Base-by-base conservation (phyloP, 495 filamentous ascomycete genomes). In the Annulohypoxylon moriforme region DNA sequence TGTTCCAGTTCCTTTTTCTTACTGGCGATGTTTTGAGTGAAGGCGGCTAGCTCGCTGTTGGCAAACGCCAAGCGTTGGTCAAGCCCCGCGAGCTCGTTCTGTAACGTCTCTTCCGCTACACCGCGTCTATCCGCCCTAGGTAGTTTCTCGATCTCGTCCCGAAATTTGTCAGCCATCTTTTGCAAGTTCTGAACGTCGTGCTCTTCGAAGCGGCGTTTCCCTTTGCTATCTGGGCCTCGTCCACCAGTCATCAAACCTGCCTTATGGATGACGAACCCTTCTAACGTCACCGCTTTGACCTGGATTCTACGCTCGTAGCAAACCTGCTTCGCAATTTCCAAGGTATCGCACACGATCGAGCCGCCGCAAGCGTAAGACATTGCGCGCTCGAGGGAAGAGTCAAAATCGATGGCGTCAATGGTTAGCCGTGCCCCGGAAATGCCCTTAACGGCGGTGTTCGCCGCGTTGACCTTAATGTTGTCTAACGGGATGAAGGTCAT, bases 231-330 rank as follows among this genome's bases (percentile, higher is more conserved):
- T 18, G 88, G 88, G 16, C 92, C 89, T 34, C 92, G 89, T 67
- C 96, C 96, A 85, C 96, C 96, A 22, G 96, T 98, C 93, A 99
- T 98, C 42, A 94, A 86, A 76, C 96, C 96, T n/a, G 92, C 93
- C 76, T 98, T 97, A 80, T 98, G 94, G 61, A 98, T 97, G 34
- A 98, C 92, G 29, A 89, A 92, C 25, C 96, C 96, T 75, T 98
- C 93, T 8, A 98, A 77, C 0, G 93, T 96, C 18, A 99, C 95
- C 20, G 95, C 94, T 78, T 97, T 97, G 27, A 95, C 95, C 71
- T 95, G 93, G 18, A 97, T 88, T 27, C 89, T 89, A 64, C 89
- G 89, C 42, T 92, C 90, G 78, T 96, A 98, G 81, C 93, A 95
- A 20, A 98, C 89, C 64, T 94, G 87, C 74, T 95, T 96, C 33